Percentiles rank a stretch among this genome's conserved stretches.
phyloP scores from a whole-genome alignment of 495 filamentous ascomycete species.

The Cryomyces antarcticus region DNA sequence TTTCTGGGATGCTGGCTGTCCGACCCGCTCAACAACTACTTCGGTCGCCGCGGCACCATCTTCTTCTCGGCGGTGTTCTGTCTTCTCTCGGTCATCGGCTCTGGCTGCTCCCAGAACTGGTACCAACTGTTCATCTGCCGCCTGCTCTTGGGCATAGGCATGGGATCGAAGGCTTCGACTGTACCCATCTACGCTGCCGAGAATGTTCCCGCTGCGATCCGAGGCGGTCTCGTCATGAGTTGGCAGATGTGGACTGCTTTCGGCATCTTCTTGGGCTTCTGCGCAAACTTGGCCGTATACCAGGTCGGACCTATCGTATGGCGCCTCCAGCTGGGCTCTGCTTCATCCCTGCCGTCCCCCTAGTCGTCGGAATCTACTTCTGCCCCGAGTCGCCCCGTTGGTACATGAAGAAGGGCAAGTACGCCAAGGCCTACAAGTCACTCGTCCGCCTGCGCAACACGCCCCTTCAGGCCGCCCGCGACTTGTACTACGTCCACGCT shows the following conservation, averaged over 20 bases:
- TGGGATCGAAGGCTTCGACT: slow-evolving; percentile 12
- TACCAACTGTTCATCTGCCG: slow-evolving; percentile 34
- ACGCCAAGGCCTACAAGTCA: slow-evolving; percentile 35
- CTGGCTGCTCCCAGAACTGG: slow-evolving; percentile 36
- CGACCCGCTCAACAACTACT: slow-evolving; percentile 32
- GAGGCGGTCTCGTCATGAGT: slow-evolving; percentile 60
- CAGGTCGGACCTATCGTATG: slow-evolving; percentile 37
- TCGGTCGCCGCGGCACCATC: slow-evolving; percentile 39
- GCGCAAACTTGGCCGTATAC: slow-evolving; percentile 47
- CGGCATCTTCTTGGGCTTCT: slow-evolving; percentile 36
- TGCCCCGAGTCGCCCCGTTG: slow-evolving; percentile 60
- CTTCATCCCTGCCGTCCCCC: slow-evolving; percentile 58
- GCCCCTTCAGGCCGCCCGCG: slow-evolving; percentile 49
- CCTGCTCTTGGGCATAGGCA: slow-evolving; percentile 29
- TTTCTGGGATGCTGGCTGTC: slow-evolving; percentile 36
- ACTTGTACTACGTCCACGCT: slow-evolving; percentile 55
- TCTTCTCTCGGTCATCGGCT: slow-evolving; percentile 25
- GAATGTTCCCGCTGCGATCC: slow-evolving; percentile 49
- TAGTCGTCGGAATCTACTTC: slow-evolving; percentile 43
- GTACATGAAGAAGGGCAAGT: slow-evolving; percentile 38
- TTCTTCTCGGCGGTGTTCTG: slow-evolving; percentile 41
- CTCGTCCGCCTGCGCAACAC: slow-evolving; percentile 35
- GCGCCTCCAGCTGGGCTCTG: slow-evolving; percentile 61
- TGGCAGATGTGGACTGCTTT: slow-evolving; percentile 83
- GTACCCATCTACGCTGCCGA: slow-evolving; percentile 65